Conservation (phyloP, 805 yeast species). For the Metschnikowia orientalis region DNA sequence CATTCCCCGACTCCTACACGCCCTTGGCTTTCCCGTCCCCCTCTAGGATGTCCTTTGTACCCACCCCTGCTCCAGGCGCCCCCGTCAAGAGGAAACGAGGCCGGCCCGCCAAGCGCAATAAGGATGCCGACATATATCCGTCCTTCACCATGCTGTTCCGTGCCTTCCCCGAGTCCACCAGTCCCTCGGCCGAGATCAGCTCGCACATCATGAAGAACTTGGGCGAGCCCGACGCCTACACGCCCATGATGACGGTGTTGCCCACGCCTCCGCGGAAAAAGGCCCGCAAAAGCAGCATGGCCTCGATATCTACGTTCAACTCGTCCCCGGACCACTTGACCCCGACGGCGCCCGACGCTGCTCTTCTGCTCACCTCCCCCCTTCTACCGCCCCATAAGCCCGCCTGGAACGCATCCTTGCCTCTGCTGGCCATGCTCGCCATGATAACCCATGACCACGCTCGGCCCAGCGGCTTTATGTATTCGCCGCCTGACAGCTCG, state of each 20-base stretch:
- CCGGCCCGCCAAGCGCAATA: constrained; percentile 42
- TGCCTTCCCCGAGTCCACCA: constrained; percentile 31
- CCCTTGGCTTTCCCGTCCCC: too few relatives aligned
- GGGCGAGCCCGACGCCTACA: constrained; percentile 42
- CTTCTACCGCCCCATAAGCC: too few relatives aligned
- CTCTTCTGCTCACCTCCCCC: too few relatives aligned
- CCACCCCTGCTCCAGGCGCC: too few relatives aligned
- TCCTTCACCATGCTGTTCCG: constrained; percentile 40
- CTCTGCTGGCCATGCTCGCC: too few relatives aligned
- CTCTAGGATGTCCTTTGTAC: too few relatives aligned
- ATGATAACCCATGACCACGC: too few relatives aligned
- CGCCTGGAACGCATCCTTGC: too few relatives aligned
- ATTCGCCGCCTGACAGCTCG: too few relatives aligned
- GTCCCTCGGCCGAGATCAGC: constrained; percentile 39
- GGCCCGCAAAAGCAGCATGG: constrained; percentile 6
- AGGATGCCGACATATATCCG: constrained; percentile 28
- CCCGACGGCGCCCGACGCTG: too few relatives aligned
- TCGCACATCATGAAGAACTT: constrained; percentile 34
- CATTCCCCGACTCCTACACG: too few relatives aligned
- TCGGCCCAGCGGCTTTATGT: too few relatives aligned
- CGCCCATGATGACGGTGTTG: constrained; percentile 41
- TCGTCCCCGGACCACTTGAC: constrained; percentile 13
- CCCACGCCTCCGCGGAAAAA: constrained; percentile 20
- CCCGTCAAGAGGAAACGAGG: constrained; percentile 40
- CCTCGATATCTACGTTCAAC: not conserved